Base-by-base conservation (phyloP, 1,284 basidiomycete species). In the Ganoderma leucocontextum region DNA sequence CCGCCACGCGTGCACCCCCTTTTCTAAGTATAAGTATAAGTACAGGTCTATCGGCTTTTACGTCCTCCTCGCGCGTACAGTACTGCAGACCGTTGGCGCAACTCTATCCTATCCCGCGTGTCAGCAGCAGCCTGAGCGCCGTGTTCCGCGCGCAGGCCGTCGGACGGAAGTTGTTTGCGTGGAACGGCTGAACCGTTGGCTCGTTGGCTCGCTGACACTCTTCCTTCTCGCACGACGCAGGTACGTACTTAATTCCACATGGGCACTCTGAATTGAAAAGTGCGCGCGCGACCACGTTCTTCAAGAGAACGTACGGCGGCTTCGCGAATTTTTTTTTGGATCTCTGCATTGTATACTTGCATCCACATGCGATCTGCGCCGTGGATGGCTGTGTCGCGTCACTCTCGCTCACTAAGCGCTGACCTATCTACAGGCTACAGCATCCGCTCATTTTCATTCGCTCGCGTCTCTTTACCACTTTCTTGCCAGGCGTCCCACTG, bases 121-220 rank as follows among this genome's bases (percentile, higher is more conserved):
- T 17, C 41, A 42, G 15, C 17, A 13, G 15, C 25, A 49, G 8
- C 2, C 4, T 15, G 6, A 35, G 29, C 15, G 33, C 7, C 29
- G 33, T 58, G 55, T 38, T 58, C 55, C 55, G 35, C 55, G 55
- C 55, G 35, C 55, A 36, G 33, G 55, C 55, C 35, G 33, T 19
- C 55, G 53, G 53, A 49, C 47, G 29, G 29, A 29, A 29, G 29
- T 29, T 29, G 47, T 25, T 49, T 22, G 47, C 44, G 44, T 10
- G 25, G 47, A 49, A 10, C 12, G 22, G 25, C 47, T 29, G 29
- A 0, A n/a, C 10, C 47, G 47, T 49, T 25, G 5, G 47, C 47
- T 49, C 47, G 47, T 22, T 49, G 47, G 25, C 47, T 49, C 9
- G 22, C 17, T 17, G 10, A 35, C 49, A 0, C 15, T 52, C 7